phyloP scores from a whole-genome alignment of 352 stramenopile genomes.

The Phytophthora kernoviae region DNA sequence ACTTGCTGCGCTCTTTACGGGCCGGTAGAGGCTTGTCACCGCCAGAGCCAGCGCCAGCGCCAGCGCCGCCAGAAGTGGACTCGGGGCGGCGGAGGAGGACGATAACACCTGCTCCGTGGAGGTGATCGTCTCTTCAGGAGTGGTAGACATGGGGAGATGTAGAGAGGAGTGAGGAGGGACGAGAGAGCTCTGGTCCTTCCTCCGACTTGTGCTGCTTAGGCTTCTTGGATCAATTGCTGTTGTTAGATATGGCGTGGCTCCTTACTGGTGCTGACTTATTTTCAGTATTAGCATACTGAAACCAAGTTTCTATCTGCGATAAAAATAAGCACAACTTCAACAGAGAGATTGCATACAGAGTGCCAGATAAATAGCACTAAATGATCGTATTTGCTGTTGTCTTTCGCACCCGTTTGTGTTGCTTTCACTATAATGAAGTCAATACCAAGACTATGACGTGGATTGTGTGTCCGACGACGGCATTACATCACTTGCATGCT shows the following conservation, averaged over 20 bases:
- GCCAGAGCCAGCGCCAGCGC: conserved; percentile 29
- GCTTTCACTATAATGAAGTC: too few relatives aligned
- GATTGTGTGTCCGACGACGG: not conserved
- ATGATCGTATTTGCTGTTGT: too few relatives aligned
- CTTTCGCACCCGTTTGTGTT: too few relatives aligned
- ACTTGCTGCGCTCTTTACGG: conserved; percentile 87
- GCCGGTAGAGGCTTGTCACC: conserved; percentile 60
- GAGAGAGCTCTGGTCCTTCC: conserved; percentile 10
- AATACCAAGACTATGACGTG: not conserved
- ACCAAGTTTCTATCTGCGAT: too few relatives aligned
- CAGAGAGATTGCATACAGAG: too few relatives aligned
- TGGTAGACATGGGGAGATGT: conserved; percentile 28
- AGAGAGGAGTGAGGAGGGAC: not conserved
- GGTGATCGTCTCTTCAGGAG: conserved; percentile 29
- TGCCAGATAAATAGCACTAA: too few relatives aligned
- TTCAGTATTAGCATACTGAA: too few relatives aligned
- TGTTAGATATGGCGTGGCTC: not conserved
- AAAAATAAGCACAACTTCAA: too few relatives aligned
- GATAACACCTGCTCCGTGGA: conserved; percentile 26
- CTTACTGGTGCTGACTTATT: not conserved
- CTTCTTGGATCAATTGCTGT: not conserved
- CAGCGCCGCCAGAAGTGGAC: conserved; percentile 12
- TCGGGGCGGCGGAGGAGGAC: conserved; percentile 8
- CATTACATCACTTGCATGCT: not conserved
- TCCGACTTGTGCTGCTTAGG: not conserved